These are phyloP conservation scores for Thielaviopsis ethacetica DNA, from an alignment of 2,329 filamentous ascomycete species.

Conservation along the genomic window DNA sequence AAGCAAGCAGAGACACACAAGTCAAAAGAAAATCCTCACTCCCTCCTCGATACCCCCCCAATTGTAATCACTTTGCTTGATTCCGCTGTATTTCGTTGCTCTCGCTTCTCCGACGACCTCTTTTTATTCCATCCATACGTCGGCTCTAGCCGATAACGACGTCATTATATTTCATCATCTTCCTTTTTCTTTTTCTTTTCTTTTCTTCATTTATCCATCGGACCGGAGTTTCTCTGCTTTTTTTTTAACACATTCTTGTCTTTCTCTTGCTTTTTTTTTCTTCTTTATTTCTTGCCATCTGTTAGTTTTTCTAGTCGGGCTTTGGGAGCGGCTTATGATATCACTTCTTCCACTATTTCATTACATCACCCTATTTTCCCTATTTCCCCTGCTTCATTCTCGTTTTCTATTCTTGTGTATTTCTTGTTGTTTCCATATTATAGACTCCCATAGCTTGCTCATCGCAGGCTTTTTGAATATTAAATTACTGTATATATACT, in stretches of 20 bases:
- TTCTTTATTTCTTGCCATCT: background rate
- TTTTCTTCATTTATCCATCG: background rate
- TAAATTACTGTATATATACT: background rate
- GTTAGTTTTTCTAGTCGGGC: background rate
- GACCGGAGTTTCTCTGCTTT: slow-evolving; percentile 1
- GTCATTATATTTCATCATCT: background rate
- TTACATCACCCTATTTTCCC: background rate
- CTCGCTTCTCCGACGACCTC: background rate
- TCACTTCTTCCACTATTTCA: background rate
- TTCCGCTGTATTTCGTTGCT: background rate
- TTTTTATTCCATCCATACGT: background rate
- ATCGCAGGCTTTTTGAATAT: background rate
- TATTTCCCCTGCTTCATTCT: background rate
- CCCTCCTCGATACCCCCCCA: background rate
- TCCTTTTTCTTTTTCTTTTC: background rate
- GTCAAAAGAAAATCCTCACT: background rate
- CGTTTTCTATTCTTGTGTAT: background rate
- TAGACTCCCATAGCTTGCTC: background rate
- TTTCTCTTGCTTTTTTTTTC: background rate
- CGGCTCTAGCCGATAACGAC: background rate
- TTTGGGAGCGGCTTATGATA: background rate
- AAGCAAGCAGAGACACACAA: background rate
- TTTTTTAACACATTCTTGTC: background rate
- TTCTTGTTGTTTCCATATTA: background rate
- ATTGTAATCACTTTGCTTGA: background rate